A percentile compares a stretch with the other conserved stretches of the same genome.
Evolutionary conservation across 192 early-diverging fungal genomes (phyloP).

Genomic region (Funneliformis geosporum): DNA sequence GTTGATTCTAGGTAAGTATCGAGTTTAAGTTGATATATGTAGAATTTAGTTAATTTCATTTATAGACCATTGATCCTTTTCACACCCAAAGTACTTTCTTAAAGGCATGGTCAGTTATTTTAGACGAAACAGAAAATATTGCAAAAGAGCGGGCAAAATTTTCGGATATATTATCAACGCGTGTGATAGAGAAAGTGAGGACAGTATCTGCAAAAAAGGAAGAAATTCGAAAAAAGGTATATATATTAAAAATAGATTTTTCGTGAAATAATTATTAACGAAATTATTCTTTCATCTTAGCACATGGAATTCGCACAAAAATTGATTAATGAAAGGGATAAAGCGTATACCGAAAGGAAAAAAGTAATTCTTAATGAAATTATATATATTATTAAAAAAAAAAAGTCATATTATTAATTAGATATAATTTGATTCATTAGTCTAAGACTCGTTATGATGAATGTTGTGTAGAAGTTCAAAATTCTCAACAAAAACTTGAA

Average conservation of each 20-base stretch:
- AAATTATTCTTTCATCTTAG: slow-evolving; percentile 38
- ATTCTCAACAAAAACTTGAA: slow-evolving; percentile 55
- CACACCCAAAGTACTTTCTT: slow-evolving; percentile 50
- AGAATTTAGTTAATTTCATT: not conserved
- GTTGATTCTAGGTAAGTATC: slow-evolving; percentile 46
- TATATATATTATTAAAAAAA: not conserved
- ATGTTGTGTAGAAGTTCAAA: slow-evolving; percentile 64
- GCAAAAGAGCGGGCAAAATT: slow-evolving; percentile 51
- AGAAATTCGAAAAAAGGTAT: slow-evolving; percentile 70
- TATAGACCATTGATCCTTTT: slow-evolving; percentile 20
- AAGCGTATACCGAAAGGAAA: slow-evolving; percentile 60
- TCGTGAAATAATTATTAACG: not conserved
- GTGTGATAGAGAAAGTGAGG: slow-evolving; percentile 60
- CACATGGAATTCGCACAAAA: slow-evolving; percentile 67
- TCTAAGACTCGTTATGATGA: slow-evolving; percentile 58
- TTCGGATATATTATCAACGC: slow-evolving; percentile 53
- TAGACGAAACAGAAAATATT: slow-evolving; percentile 57
- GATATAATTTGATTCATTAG: slow-evolving; percentile 32
- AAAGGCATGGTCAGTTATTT: slow-evolving; percentile 59
- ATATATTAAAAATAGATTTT: not conserved
- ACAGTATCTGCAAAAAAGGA: slow-evolving; percentile 57
- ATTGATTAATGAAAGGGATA: slow-evolving; percentile 60
- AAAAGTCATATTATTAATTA: not conserved
- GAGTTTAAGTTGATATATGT: slow-evolving; percentile 3
- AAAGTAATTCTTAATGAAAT: slow-evolving; percentile 37